phyloP scores from a whole-genome alignment of 129 eudicot species.

The Saposhnikovia divaricata region DNA sequence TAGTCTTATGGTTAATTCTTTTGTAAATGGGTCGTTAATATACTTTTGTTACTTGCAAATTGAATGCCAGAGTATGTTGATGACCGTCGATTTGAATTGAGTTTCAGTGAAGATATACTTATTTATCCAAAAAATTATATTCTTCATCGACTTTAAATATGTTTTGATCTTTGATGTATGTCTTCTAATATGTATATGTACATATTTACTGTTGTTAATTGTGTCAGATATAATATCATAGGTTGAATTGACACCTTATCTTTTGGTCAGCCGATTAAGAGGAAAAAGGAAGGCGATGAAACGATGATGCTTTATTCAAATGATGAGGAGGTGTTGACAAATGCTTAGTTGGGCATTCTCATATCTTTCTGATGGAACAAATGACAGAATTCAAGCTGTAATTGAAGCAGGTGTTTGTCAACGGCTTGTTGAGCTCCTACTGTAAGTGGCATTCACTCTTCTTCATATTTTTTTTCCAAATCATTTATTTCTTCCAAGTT shows the following conservation, averaged over 20 bases:
- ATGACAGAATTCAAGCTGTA: too few species aligned
- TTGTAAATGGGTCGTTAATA: neutral
- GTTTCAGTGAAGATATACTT: neutral
- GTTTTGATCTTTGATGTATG: neutral
- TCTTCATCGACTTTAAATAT: neutral
- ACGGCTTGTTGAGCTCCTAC: too few species aligned
- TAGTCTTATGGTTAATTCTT: neutral
- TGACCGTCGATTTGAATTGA: neutral
- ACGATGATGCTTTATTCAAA: conserved; percentile 91
- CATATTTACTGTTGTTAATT: neutral
- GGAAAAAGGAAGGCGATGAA: conserved; percentile 96
- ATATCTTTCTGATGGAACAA: too few species aligned
- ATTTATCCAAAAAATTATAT: neutral
- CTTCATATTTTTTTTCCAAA: too few species aligned
- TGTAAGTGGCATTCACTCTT: too few species aligned
- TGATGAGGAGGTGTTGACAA: too few species aligned
- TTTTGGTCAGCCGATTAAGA: conserved; percentile 70
- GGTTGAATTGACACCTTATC: neutral
- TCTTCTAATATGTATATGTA: neutral
- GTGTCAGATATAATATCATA: neutral
- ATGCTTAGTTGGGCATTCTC: too few species aligned
- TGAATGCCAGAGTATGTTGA: neutral
- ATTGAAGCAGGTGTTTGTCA: too few species aligned
- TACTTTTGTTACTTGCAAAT: neutral
- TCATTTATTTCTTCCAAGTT: too few species aligned